Base-by-base conservation (phyloP, 116 monocot species). In the Trichopus zeylanicus region DNA sequence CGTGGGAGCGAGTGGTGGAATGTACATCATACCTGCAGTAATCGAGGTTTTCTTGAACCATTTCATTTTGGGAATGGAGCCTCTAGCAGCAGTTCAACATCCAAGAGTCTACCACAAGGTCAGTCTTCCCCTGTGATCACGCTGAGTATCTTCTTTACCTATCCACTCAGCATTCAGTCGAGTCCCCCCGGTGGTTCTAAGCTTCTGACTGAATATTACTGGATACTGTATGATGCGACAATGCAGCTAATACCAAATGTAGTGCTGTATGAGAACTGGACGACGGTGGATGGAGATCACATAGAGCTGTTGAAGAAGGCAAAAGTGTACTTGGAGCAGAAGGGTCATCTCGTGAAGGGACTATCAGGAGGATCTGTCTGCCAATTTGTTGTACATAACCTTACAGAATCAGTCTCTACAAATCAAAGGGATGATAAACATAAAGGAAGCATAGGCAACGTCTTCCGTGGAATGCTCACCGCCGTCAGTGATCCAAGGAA, bases 401-500 rank as follows among this genome's bases (percentile, higher is more conserved):
- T 98, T 11, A 49, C 39, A 26, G 59, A 69, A 4, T 52, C 87
- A 5, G 70, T 75, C 20, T 13, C 22, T 13, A 58, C 15, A 10
- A 28, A 4, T 0, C 34, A 23, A 2, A 11, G 26, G 23, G 21
- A 7, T 2, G 3, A 18, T 7, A 15, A 26, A 37, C 18, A 34
- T 46, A 12, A 18, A 51, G 48, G 52, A 0, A 42, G n/a, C 9
- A 29, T 16, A 26, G 30, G 13, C 4, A 60, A 53, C 2, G 77
- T 82, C 64, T 73, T 87, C 71, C 69, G 47, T 26, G 97, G 97
- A 7, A 70, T 77, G 76, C 81, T 97, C 47, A 87, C 75, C 1
- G 97, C 97, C 2, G 87, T 97, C 25, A 97, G 97, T 34, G 97
- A 97, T 75, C 90, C 87, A 2, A 79, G 97, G 47, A 97, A 87